Evolutionary conservation across 2,329 filamentous ascomycete genomes (phyloP).

Genomic region (Penicillium sp.): DNA sequence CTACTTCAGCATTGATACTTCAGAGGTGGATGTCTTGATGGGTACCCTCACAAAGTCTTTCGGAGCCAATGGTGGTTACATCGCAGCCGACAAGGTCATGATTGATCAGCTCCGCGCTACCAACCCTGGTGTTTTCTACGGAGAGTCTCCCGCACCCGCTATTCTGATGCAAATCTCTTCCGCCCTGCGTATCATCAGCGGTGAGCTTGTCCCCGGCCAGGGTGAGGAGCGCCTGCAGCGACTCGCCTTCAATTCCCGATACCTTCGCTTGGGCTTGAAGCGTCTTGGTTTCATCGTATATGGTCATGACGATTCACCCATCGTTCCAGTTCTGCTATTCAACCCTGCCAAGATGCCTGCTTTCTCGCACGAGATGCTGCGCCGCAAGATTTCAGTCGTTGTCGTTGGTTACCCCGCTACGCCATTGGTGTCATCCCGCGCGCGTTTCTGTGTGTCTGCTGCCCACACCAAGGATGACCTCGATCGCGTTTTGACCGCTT

Average conservation of each 20-base stretch:
- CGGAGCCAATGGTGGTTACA: constrained; percentile 94
- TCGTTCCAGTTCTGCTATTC: constrained; percentile 92
- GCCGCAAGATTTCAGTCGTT: constrained; percentile 95
- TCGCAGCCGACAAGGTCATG: constrained; percentile 84
- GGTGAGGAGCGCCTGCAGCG: constrained; percentile 94
- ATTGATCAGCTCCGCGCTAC: constrained; percentile 87
- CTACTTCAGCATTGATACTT: constrained; percentile 88
- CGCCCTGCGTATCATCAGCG: constrained; percentile 83
- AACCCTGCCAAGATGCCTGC: constrained; percentile 99
- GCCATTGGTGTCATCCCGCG: constrained; percentile 89
- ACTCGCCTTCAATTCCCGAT: constrained; percentile 96
- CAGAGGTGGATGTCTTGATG: constrained; percentile 93
- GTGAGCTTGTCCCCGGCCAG: constrained; percentile 84
- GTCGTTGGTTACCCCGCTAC: constrained; percentile 97
- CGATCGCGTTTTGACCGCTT: constrained; percentile 83
- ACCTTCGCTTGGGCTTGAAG: constrained; percentile 96
- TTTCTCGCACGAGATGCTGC: constrained; percentile 98
- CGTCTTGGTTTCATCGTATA: constrained; percentile 95
- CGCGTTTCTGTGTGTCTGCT: constrained; percentile 91
- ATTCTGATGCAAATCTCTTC: constrained; percentile 89
- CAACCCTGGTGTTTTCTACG: constrained; percentile 84
- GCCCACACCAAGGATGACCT: constrained; percentile 98
- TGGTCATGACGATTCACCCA: constrained; percentile 96
- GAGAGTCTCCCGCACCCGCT: constrained; percentile 83
- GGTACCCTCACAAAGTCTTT: constrained; percentile 98